These are phyloP conservation scores for Fusarium sp. DNA, from an alignment of 2,329 filamentous ascomycete species.

Conservation along the genomic window DNA sequence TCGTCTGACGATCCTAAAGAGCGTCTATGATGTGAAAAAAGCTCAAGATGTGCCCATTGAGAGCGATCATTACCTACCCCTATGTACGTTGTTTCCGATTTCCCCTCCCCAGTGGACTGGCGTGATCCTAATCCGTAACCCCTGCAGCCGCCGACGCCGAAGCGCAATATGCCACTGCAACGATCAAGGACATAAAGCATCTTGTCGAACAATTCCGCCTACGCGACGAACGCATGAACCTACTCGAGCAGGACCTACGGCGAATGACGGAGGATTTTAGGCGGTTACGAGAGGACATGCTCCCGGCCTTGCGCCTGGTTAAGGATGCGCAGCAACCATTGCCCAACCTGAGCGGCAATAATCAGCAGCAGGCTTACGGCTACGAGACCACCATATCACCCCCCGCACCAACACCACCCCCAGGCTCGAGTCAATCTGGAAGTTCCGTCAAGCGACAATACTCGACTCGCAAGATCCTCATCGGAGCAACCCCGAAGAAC, in stretches of 20 bases:
- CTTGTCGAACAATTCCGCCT: conserved; percentile 89
- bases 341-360: conserved; percentile 59
- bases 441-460: conserved; percentile 73
- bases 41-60: conserved; percentile 92
- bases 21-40: conserved; percentile 95
- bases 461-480: conserved; percentile 77
- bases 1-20: conserved; percentile 92
- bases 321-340: conserved; percentile 93
- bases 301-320: conserved; percentile 87
- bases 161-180: conserved; percentile 84
- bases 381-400: conserved; percentile 64
- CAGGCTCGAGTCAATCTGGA: conserved; percentile 56
- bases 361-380: conserved; percentile 53
- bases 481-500: conserved; percentile 77
- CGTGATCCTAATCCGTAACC: conserved; percentile 26
- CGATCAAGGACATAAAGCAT: conserved; percentile 90
- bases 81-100: conserved; percentile 66
- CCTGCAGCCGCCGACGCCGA: conserved; percentile 84
- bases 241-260: conserved; percentile 83
- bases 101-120: conserved; percentile 34
- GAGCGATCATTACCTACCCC: conserved; percentile 89
- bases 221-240: conserved; percentile 87
- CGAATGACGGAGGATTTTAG: conserved; percentile 88
- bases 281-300: conserved; percentile 86
- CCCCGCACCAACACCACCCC: conserved; percentile 65